Percentiles rank a stretch among this genome's conserved stretches.
phyloP scores from a whole-genome alignment of 2,329 filamentous ascomycete species.

The Aspergillus hortae region DNA sequence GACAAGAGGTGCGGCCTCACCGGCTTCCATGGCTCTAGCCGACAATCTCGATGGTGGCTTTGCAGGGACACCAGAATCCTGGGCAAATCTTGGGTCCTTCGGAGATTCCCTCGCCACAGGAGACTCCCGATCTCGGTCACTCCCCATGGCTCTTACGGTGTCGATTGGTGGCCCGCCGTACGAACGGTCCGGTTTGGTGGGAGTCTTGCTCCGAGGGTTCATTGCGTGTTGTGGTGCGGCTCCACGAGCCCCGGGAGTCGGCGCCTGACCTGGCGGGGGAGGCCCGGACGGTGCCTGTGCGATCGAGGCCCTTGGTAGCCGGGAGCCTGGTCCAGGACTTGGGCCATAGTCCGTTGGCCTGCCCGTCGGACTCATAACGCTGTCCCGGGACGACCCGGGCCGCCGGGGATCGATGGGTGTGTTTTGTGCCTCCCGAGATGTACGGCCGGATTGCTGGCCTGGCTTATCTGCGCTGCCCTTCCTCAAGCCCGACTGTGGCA shows the following conservation, averaged over 20 bases:
- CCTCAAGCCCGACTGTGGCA: slow-evolving; percentile 35
- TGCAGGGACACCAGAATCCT: slow-evolving; percentile 57
- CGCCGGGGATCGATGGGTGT: slow-evolving; percentile 37
- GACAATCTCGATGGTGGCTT: slow-evolving; percentile 44
- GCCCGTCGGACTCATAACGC: slow-evolving; percentile 29
- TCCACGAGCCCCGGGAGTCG: slow-evolving; percentile 54
- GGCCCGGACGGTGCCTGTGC: slow-evolving; percentile 60
- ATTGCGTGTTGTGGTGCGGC: slow-evolving; percentile 35
- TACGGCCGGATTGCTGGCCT: slow-evolving; percentile 37
- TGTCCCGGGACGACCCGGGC: slow-evolving; percentile 43
- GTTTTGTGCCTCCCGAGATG: slow-evolving; percentile 42
- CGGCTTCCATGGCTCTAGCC: slow-evolving; percentile 46
- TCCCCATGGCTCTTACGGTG: slow-evolving; percentile 38
- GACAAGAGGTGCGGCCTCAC: slow-evolving; percentile 44
- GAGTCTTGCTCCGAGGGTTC: slow-evolving; percentile 47
- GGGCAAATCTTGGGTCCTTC: slow-evolving; percentile 33
- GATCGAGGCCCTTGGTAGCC: slow-evolving; percentile 58
- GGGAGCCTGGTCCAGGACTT: slow-evolving; percentile 46
- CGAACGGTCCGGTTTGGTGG: slow-evolving; percentile 47
- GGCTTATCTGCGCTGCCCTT: slow-evolving; percentile 45
- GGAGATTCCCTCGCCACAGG: slow-evolving; percentile 44
- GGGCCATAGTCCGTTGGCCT: slow-evolving; percentile 28
- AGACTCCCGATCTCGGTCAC: slow-evolving; percentile 47
- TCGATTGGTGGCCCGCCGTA: slow-evolving; percentile 42
- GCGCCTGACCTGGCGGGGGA: slow-evolving; percentile 62